These are phyloP conservation scores for Huntiella savannae DNA, from an alignment of 2,329 filamentous ascomycete genomes.

Conservation along the genomic window DNA sequence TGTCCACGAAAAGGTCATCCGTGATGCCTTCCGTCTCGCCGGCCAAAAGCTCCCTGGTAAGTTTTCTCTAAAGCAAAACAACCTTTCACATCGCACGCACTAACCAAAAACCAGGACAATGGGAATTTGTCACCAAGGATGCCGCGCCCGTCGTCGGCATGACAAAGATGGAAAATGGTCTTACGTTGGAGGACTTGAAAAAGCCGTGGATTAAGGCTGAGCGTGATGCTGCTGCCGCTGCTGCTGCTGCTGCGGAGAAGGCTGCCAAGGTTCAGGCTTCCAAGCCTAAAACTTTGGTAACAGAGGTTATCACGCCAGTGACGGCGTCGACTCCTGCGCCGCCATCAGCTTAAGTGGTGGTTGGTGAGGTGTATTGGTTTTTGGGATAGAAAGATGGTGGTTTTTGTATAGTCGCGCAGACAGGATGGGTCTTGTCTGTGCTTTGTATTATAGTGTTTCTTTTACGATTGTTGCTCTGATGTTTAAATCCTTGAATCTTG, in stretches of 20 bases:
- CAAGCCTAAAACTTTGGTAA: too few relatives aligned
- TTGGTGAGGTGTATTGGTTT: too few relatives aligned
- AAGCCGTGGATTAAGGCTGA: slow-evolving; percentile 42
- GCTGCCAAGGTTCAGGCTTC: too few relatives aligned
- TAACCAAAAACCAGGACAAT: slow-evolving; percentile 38
- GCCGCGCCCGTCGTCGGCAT: slow-evolving; percentile 81
- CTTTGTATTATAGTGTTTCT: background rate
- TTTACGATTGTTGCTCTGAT: background rate
- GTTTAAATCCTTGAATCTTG: too few relatives aligned
- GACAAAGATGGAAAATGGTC: slow-evolving; percentile 61
- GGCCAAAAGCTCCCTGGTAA: slow-evolving; percentile 85
- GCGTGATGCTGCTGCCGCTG: background rate
- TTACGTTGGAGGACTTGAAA: slow-evolving; percentile 71
- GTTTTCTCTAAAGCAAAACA: slow-evolving; percentile 16
- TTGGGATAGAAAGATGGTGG: background rate
- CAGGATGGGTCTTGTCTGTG: background rate
- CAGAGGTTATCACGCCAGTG: too few relatives aligned
- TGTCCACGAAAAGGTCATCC: slow-evolving; percentile 82
- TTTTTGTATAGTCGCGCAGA: background rate
- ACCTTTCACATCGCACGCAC: background rate
- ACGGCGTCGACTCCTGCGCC: too few relatives aligned
- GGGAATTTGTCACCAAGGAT: slow-evolving; percentile 86
- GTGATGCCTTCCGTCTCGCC: slow-evolving; percentile 83
- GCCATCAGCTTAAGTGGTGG: too few relatives aligned
- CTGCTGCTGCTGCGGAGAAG: background rate